Conservation (phyloP, 2,329 filamentous ascomycete genomes). For the Zalaria sp. region DNA sequence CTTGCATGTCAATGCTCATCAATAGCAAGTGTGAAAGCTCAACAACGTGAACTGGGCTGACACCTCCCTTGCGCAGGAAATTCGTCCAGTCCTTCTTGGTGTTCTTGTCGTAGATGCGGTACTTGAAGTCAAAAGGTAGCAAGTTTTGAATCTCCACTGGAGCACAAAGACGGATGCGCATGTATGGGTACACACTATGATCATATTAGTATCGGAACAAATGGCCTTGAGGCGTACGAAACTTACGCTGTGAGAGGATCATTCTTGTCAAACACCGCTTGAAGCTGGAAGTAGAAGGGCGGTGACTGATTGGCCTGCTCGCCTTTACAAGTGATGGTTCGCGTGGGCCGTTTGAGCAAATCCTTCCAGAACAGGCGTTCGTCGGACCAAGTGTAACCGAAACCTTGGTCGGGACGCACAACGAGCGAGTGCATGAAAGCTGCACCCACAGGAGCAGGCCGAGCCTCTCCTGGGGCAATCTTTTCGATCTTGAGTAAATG, state of each 20-base stretch:
- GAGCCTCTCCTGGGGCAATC: constrained; percentile 78
- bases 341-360: constrained; percentile 67
- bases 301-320: constrained; percentile 63
- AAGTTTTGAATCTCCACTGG: constrained; percentile 91
- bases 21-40: constrained; percentile 87
- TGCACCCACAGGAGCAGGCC: constrained; percentile 83
- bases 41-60: constrained; percentile 94
- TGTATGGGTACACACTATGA: constrained; percentile 70
- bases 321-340: constrained; percentile 76
- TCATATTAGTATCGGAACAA: constrained; percentile 17
- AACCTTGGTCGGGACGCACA: constrained; percentile 83
- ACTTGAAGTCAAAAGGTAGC: constrained; percentile 96
- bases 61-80: constrained; percentile 87
- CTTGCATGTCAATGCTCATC: constrained; percentile 91
- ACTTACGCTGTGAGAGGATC: constrained; percentile 64
- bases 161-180: constrained; percentile 82
- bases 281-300: constrained; percentile 93
- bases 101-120: constrained; percentile 96
- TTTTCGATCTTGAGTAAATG: constrained; percentile 96
- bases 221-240: not conserved
- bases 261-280: constrained; percentile 69
- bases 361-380: constrained; percentile 90
- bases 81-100: constrained; percentile 99
- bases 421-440: constrained; percentile 81
- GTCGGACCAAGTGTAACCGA: constrained; percentile 89